Conservation (phyloP, 2,329 filamentous ascomycete genomes). For the Pleoardoris graminearum region DNA sequence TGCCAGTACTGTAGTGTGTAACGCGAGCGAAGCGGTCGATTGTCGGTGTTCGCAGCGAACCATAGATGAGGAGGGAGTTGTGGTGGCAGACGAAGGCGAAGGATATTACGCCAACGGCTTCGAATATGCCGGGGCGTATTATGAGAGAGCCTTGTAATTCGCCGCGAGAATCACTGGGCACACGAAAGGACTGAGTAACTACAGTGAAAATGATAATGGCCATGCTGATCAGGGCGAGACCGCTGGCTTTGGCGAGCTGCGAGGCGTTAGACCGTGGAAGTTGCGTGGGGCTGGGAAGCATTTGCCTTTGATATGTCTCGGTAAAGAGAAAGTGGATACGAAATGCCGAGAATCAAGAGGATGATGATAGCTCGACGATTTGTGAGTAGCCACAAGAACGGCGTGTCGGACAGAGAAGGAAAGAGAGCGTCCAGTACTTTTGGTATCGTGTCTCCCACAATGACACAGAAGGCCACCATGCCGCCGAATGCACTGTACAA, state of each 20-base stretch:
- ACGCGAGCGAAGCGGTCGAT: conserved; percentile 92
- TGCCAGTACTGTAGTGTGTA: conserved; percentile 88
- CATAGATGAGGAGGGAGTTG: conserved; percentile 97
- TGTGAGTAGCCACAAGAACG: conserved; percentile 80
- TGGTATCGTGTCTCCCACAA: conserved; percentile 94
- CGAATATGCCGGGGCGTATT: conserved; percentile 87
- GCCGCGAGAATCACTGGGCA: conserved; percentile 72
- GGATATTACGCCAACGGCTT: conserved; percentile 96
- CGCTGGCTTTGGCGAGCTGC: conserved; percentile 93
- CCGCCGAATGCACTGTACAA: conserved; percentile 78
- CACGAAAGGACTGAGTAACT: conserved; percentile 76
- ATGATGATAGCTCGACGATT: conserved; percentile 83
- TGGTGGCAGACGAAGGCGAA: conserved; percentile 86
- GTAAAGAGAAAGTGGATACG: conserved; percentile 90
- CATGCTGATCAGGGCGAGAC: conserved; percentile 92
- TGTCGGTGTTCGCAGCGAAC: conserved; percentile 89
- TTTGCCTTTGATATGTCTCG: conserved; percentile 87
- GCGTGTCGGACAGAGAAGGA: conserved; percentile 70
- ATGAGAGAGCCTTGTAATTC: conserved; percentile 70
- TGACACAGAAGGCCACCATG: conserved; percentile 98
- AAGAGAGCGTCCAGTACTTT: conserved; percentile 84
- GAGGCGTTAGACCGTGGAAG: conserved; percentile 35
- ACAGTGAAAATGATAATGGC: conserved; percentile 84
- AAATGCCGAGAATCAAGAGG: conserved; percentile 82
- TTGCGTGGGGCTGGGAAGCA: conserved; percentile 6